Evolutionary conservation across 768 basidiomycete genomes (phyloP).

Genomic region (Phlebiopsis flavidoalba): DNA sequence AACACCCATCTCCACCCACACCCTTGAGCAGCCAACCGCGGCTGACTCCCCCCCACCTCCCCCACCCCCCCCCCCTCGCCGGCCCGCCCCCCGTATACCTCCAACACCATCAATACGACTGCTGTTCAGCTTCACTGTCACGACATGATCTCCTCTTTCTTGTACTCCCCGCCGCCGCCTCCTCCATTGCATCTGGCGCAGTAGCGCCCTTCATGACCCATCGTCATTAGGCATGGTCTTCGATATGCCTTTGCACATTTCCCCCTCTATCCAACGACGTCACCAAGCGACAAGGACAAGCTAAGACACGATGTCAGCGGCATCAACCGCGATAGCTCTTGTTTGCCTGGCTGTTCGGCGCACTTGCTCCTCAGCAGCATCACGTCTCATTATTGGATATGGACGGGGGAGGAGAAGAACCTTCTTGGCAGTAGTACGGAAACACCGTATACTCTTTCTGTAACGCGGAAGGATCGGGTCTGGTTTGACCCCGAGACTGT

Average conservation of each 20-base stretch:
- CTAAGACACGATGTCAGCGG: conserved; percentile 55
- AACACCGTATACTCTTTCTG: conserved; percentile 53
- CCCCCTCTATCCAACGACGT: conserved; percentile 36
- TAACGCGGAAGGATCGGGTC: conserved; percentile 68
- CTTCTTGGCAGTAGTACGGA: conserved; percentile 58
- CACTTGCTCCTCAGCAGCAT: conserved; percentile 51
- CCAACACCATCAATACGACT: conserved; percentile 53
- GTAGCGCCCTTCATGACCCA: conserved; percentile 86
- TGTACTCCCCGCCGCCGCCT: conserved; percentile 57
- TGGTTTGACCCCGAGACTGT: conserved; percentile 89
- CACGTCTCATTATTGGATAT: conserved; percentile 81
- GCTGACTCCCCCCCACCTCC: conserved; percentile 15
- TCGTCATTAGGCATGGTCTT: conserved; percentile 75
- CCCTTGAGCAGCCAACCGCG: neutral
- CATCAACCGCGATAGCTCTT: conserved; percentile 61
- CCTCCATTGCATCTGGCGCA: conserved; percentile 61
- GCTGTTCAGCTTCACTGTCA: conserved; percentile 63
- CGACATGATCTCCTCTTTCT: conserved; percentile 50
- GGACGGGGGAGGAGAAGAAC: conserved; percentile 75
- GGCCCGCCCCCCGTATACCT: conserved; percentile 18
- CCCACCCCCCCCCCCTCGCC: too few relatives aligned
- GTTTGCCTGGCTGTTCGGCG: conserved; percentile 28
- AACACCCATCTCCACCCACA: conserved; percentile 12
- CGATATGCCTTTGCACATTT: conserved; percentile 62
- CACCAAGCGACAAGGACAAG: conserved; percentile 37